These are phyloP conservation scores for Gaeumannomyces sp. DNA, from an alignment of 2,329 filamentous ascomycete species.

Conservation along the genomic window DNA sequence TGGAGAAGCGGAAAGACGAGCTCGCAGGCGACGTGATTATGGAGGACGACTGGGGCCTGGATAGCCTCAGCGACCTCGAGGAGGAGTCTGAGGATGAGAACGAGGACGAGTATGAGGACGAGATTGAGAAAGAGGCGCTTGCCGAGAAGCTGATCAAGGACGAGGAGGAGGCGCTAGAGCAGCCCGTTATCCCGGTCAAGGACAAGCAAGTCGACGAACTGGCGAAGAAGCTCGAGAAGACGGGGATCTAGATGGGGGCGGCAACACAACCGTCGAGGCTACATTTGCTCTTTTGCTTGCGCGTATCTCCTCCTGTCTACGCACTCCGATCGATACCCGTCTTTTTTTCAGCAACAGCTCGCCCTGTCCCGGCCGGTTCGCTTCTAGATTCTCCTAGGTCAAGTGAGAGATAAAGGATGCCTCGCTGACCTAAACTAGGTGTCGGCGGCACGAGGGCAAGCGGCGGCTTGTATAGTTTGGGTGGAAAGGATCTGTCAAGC, in stretches of 20 bases:
- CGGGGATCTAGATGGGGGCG: conserved; percentile 37
- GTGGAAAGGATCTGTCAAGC: too few species aligned
- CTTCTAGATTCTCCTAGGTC: not conserved
- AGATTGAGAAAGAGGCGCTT: conserved; percentile 58
- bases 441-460: too few species aligned
- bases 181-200: conserved; percentile 64
- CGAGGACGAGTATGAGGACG: conserved; percentile 62
- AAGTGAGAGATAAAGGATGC: too few species aligned
- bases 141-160: conserved; percentile 65
- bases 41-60: conserved; percentile 79
- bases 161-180: conserved; percentile 65
- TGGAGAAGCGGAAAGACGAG: conserved; percentile 74
- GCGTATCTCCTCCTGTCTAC: not conserved
- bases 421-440: too few species aligned
- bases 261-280: conserved; percentile 1
- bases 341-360: not conserved
- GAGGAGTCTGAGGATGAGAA: conserved; percentile 66
- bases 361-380: not conserved
- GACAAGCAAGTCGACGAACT: conserved; percentile 77
- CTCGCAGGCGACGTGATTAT: conserved; percentile 58
- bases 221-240: conserved; percentile 69
- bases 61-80: conserved; percentile 80
- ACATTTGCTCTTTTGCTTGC: not conserved
- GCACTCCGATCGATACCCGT: not conserved
- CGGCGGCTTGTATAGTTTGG: too few species aligned